These are phyloP conservation scores for Rhodofomes roseus DNA, from an alignment of 1,284 basidiomycete species.

Conservation along the genomic window DNA sequence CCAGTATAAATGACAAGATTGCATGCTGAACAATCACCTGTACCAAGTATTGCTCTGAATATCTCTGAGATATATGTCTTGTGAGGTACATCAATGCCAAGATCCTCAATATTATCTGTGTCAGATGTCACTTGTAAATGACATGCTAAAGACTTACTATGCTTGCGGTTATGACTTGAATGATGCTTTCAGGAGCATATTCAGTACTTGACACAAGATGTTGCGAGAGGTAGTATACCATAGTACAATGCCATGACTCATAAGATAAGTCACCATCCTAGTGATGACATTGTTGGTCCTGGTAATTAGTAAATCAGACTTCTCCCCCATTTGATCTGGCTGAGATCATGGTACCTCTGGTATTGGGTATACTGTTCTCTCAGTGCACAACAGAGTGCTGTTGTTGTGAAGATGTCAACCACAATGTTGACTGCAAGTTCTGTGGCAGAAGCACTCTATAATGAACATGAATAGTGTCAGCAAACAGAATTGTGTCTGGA, in stretches of 20 bases:
- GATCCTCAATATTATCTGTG: not conserved
- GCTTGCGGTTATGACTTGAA: not conserved
- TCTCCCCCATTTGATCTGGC: not conserved
- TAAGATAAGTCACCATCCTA: not conserved
- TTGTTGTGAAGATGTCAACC: not conserved
- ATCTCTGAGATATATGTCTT: not conserved
- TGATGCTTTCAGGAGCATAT: not conserved
- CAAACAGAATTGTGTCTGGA: not conserved
- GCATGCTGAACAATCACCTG: not conserved
- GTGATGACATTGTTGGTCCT: not conserved
- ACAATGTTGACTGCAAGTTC: not conserved
- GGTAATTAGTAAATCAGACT: no score
- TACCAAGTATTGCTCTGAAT: not conserved
- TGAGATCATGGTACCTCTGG: not conserved
- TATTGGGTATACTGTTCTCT: not conserved
- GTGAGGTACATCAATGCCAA: not conserved
- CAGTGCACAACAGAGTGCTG: not conserved
- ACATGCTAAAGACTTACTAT: not conserved
- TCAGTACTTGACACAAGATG: no score
- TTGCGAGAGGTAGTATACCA: not conserved
- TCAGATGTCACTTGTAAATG: not conserved
- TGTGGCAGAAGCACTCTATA: not conserved
- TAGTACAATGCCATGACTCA: not conserved
- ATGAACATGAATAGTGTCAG: not conserved
- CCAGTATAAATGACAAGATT: not conserved